Evolutionary conservation across 139 green algal genomes (phyloP), one percentile per base, ranked within the genome.

Genomic region (Volvox reticuliferus): DNA sequence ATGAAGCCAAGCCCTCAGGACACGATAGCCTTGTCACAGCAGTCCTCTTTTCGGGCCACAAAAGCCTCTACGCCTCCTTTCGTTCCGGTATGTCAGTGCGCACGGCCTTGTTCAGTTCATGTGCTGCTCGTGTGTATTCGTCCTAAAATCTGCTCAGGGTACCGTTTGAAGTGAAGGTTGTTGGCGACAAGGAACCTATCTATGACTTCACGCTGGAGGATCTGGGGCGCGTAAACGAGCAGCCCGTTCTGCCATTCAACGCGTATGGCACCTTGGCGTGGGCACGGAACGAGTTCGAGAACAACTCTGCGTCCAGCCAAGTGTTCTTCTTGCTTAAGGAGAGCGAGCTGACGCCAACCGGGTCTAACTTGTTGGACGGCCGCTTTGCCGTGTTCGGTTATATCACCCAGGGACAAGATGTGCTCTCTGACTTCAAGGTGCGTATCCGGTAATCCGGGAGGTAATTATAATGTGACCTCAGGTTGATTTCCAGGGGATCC

Each of bases 261-360:
- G 98, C 98, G 0, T 99, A 98, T 89, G 98, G 98, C 87, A 99
- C 98, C 14, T 87, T 99, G 82, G 98, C 98, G 19, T 97, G 98
- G 95, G 98, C 98, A 0, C 95, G 98, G 32, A 94, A 95, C 37
- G 98, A 99, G 96, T 99, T 99, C 93, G 97, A 99, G 61, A 94
- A 98, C 92, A 99, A 99, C 96, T 97, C 93, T 1, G 98, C 94
- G 32, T 98, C 94, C 67, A 96, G 93, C 61, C 96, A 98, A 91
- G 92, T 99, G 79, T 99, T 99, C 94, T 99, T 97, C 91, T 94
- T 99, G 90, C 94, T 99, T 30, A 99, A 99, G 95, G 98, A 99
- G 94, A 97, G 93, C 26, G 98, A 99, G 97, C 93, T 99, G 82
- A 99, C 98, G 17, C 98, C 98, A 24, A 98, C 96, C 0, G 96